phyloP scores from a whole-genome alignment of 164 flowering plant species.

The Annona cherimola region DNA sequence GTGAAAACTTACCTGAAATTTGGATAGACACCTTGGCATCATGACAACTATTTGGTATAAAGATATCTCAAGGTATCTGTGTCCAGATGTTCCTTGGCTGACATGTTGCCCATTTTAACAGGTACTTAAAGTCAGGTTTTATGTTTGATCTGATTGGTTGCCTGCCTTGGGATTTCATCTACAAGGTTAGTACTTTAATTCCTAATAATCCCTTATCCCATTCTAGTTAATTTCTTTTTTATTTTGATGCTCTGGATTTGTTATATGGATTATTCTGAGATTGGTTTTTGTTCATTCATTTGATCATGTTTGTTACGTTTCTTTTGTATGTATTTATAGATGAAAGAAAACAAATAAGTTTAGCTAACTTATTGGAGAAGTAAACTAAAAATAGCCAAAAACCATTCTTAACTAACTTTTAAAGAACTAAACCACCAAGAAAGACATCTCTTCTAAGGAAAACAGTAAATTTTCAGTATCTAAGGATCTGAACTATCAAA shows the following conservation, averaged over 20 bases:
- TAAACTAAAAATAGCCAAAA: too few species aligned
- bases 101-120: constrained; percentile 16
- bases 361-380: too few species aligned
- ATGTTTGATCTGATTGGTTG: constrained; percentile 68
- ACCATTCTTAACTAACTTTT: too few species aligned
- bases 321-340: too few species aligned
- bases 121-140: constrained; percentile 77
- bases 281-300: neutral
- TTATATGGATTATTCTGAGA: neutral
- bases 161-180: constrained; percentile 83
- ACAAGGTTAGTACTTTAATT: constrained; percentile 43
- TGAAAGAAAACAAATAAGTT: too few species aligned
- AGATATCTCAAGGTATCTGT: neutral
- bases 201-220: neutral
- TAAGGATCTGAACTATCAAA: too few species aligned
- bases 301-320: too few species aligned
- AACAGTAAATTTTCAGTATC: too few species aligned
- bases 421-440: too few species aligned
- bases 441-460: too few species aligned
- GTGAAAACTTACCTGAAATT: neutral
- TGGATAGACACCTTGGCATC: neutral
- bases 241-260: neutral
- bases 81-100: neutral
- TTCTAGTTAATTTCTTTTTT: neutral
- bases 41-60: neutral